Evolutionary conservation across 441 rosid species (phyloP), one percentile per base, ranked within the genome.

Genomic region (Populus hybrid): DNA sequence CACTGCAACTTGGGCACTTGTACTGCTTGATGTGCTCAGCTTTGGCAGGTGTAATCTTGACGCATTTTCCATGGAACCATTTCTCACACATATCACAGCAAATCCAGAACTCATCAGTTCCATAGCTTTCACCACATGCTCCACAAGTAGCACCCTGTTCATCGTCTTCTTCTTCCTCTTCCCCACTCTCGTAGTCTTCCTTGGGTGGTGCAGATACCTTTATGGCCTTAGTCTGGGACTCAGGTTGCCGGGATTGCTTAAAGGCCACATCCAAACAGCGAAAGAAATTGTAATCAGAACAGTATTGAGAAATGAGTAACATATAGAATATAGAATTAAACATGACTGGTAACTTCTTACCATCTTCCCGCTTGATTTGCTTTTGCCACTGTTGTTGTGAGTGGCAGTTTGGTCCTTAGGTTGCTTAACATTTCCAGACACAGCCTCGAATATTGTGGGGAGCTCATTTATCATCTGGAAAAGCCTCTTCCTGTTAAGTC

Each of bases 51-150:
- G 99, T 95, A 18, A 94, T 92, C 94, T 95, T 95, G 79, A 95
- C 99, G 26, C 99, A 94, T 80, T 89, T 89, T 3, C 99, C 98
- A 76, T 92, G 99, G 88, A 94, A 94, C 99, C 98, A 94, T 87
- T 84, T 88, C 88, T 95, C 98, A 18, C 97, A 94, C 24, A 87
- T 81, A 76, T 95, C 99, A 8, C 98, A 94, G 88, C 95, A 90
- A 75, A 95, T 95, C 99, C 98, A 94, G 79, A 95, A 95, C 71
- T 93, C 98, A 67, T 95, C 95, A 7, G 88, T 76, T 36, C 90
- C 97, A 80, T 95, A 91, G 86, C 90, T 89, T 61, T 95, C 95
- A 70, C 98, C 97, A 64, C 98, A 96, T 12, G 98, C 98, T 64
- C 98, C 98, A 73, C 99, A 95, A 30, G 89, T 84, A 21, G 98